Base-by-base conservation (phyloP, 2,329 filamentous ascomycete species). In the Bretziella fagacearum region DNA sequence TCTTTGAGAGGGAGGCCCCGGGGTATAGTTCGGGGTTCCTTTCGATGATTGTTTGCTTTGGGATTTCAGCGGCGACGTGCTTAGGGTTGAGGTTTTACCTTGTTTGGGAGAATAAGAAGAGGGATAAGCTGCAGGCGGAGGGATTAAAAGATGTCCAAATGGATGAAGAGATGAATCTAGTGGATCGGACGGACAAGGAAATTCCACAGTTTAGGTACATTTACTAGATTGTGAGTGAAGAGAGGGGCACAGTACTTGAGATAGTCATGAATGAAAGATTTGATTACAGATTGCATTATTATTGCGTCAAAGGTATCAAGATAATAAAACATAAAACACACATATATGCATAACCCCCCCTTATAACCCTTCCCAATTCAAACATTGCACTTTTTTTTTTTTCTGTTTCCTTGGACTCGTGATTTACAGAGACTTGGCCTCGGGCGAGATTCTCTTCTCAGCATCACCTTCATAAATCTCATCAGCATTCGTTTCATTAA, bases 21-120 rank as follows among this genome's bases (percentile, higher is more conserved):
- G 61, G 66, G 1, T 83, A 81, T 56, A 66, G 70, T 36, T 74
- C 71, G 30, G 77, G 74, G 0, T 77, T 79, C 53, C 64, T 70
- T 5, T 73, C 71, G 2, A 74, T 79, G 53, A 65, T 81, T 46
- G 69, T 71, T 3, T 79, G 73, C 58, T 77, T 77, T 55, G 64
- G 63, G 0, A 54, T 70, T 17, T 61, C 73, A 43, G 64, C 74
- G 1, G 32, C 66, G 1, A 29, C 48, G 11, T 54, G 55, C 29
- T 53, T 68, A 7, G 65, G 65, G 27, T 59, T 77, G 50, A 61
- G 73, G 11, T 68, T 64, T 54, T 67, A 73, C 46, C 61, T 77
- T 13, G 62, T 56, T 8, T 56, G 59, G 41, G 63, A 73, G 57
- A 79, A 79, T 53, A 64, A 61, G 52, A 67, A 62, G 53, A 74